Conservation (phyloP, 148 eudicot genomes). For the Mesembryanthemum crystallinum region DNA sequence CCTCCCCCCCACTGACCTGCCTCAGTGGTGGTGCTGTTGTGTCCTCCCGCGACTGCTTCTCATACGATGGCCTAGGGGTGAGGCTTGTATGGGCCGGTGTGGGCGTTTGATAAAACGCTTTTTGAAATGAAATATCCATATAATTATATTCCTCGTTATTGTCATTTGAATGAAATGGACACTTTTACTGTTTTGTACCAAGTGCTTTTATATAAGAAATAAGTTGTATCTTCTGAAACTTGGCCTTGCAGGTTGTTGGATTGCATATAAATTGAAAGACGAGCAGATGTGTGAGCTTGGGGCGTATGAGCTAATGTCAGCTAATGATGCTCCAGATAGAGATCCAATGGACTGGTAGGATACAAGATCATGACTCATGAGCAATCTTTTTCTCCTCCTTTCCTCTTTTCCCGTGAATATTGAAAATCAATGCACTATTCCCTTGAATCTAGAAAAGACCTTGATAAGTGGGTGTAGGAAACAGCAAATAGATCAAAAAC, state of each 20-base stretch:
- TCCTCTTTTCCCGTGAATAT: background rate
- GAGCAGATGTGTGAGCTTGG: slow-evolving; percentile 49
- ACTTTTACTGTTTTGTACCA: no score
- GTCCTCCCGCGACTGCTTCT: no score
- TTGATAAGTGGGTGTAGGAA: no score
- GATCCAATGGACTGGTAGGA: slow-evolving; percentile 96
- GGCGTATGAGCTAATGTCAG: slow-evolving; percentile 91
- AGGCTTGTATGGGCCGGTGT: no score
- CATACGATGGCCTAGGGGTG: no score
- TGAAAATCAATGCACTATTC: background rate
- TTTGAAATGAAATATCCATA: background rate
- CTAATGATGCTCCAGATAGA: slow-evolving; percentile 93
- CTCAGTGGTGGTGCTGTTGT: no score
- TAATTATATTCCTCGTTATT: background rate
- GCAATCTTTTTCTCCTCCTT: background rate
- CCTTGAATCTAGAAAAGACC: background rate
- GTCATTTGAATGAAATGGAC: background rate
- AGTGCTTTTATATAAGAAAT: background rate
- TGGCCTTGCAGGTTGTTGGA: slow-evolving; percentile 69
- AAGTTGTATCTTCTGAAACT: slow-evolving; percentile 8
- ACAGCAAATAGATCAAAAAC: background rate
- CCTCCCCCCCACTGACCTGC: no score
- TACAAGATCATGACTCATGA: background rate
- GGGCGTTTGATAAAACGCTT: no score
- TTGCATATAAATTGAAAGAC: slow-evolving; percentile 55